Evolutionary conservation across 306 rosid species (phyloP).

Genomic region (Cucumis cinereus): DNA sequence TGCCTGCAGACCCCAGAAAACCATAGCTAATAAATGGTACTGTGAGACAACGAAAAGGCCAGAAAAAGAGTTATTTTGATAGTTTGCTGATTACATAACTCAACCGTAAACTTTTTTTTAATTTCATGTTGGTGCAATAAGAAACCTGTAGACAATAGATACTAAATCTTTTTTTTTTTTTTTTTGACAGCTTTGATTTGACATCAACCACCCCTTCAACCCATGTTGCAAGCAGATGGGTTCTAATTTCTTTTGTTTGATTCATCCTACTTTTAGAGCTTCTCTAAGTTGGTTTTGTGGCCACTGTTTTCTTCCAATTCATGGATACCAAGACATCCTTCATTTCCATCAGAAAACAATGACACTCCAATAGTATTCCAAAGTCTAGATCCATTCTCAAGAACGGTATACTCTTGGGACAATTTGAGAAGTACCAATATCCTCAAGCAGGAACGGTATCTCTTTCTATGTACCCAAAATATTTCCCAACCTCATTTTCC

Average conservation of each 20-base stretch:
- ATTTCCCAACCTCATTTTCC: background rate
- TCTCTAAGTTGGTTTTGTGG: background rate
- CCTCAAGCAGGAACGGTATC: background rate
- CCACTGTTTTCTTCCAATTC: background rate
- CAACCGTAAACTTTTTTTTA: background rate
- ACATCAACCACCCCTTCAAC: background rate
- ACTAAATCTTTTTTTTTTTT: background rate
- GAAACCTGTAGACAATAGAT: background rate
- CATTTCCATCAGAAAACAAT: background rate
- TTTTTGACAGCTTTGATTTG: background rate
- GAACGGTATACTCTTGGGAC: background rate
- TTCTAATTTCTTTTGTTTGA: background rate
- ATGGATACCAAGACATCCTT: background rate
- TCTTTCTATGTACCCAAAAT: background rate
- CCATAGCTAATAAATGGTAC: background rate
- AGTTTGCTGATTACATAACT: background rate
- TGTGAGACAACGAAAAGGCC: background rate
- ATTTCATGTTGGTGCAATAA: background rate
- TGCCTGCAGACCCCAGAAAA: slow-evolving; percentile 45
- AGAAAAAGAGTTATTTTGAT: background rate
- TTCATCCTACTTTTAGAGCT: background rate
- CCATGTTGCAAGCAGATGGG: background rate
- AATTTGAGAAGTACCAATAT: background rate
- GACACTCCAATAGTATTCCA: background rate
- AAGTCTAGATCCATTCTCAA: background rate